These are phyloP conservation scores for Phycomyces nitens DNA, from an alignment of 192 early-diverging fungal species.

Conservation along the genomic window DNA sequence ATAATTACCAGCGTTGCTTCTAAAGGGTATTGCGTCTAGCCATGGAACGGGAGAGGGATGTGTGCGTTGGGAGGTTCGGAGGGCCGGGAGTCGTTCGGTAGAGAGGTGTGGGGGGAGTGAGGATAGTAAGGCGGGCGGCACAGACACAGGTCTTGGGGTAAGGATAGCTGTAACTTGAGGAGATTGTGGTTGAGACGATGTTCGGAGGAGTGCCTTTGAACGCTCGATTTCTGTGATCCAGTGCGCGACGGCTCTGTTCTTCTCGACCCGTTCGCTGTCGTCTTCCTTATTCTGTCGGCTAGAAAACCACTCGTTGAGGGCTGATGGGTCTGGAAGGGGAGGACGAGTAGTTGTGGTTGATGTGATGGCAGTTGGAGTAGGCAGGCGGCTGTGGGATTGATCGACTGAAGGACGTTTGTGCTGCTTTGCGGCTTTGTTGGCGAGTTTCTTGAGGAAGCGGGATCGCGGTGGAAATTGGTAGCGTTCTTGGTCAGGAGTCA, in stretches of 20 bases:
- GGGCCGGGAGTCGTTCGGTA: no score
- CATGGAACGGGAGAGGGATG: no score
- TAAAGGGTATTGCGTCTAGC: not conserved
- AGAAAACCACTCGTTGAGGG: constrained; percentile 29
- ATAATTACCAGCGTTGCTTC: constrained; percentile 20
- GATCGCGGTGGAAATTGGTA: constrained; percentile 33
- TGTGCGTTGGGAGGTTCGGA: no score
- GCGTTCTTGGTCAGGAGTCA: constrained; percentile 27
- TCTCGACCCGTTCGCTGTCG: not conserved
- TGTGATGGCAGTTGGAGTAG: not conserved
- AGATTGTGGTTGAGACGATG: not conserved
- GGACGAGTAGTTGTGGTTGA: not conserved
- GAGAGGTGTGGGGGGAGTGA: not conserved
- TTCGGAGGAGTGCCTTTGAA: not conserved
- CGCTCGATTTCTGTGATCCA: constrained; percentile 26
- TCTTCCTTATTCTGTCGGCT: not conserved
- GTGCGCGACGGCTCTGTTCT: constrained; percentile 22
- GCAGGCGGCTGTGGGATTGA: not conserved
- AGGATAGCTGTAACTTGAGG: not conserved
- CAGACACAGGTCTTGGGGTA: not conserved
- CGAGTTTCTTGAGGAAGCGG: constrained; percentile 25
- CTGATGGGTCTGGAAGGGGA: constrained; percentile 16
- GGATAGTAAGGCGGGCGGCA: not conserved
- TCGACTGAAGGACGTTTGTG: not conserved
- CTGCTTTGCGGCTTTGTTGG: constrained; percentile 13